A percentile compares a stretch with the other conserved stretches of the same genome.
Evolutionary conservation across 2,329 filamentous ascomycete species (phyloP).

Genomic region (Fusarium sublunatum): DNA sequence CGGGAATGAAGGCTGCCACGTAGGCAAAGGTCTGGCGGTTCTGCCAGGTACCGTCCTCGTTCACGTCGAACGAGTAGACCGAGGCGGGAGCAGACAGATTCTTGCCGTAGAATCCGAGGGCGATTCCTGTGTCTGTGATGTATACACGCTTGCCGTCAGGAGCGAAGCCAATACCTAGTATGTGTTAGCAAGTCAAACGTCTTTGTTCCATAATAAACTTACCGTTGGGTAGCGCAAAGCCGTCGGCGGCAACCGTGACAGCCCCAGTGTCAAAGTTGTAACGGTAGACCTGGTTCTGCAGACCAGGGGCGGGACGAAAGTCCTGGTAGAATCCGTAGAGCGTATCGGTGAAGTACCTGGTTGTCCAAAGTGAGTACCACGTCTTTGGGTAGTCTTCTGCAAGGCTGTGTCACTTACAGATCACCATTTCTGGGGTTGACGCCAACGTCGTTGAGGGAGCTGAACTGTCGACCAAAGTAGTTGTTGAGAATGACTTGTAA

Average conservation of each 20-base stretch:
- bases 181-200: rapidly evolving
- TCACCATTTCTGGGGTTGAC: conserved; percentile 64
- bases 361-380: background rate
- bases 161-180: conserved; percentile 63
- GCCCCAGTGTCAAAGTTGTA: conserved; percentile 63
- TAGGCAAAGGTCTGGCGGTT: conserved; percentile 68
- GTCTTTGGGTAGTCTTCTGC: background rate
- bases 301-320: conserved; percentile 63
- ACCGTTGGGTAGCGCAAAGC: conserved; percentile 66
- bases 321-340: conserved; percentile 69
- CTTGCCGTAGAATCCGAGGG: conserved; percentile 55
- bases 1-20: conserved; percentile 63
- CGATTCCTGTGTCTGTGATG: conserved; percentile 65
- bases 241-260: conserved; percentile 67
- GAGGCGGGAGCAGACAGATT: conserved; percentile 57
- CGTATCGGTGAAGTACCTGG: conserved; percentile 68
- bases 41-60: conserved; percentile 57
- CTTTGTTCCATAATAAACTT: rapidly evolving
- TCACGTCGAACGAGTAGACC: conserved; percentile 61
- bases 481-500: conserved; percentile 63
- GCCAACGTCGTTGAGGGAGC: conserved; percentile 68
- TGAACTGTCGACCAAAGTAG: conserved; percentile 69
- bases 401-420: conserved; percentile 51
- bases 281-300: conserved; percentile 70
- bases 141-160: conserved; percentile 65